Percentiles rank a stretch among this genome's conserved stretches.
Conservation (phyloP, 73 alveolate genomes). For the Tetrahymena thermophila region DNA sequence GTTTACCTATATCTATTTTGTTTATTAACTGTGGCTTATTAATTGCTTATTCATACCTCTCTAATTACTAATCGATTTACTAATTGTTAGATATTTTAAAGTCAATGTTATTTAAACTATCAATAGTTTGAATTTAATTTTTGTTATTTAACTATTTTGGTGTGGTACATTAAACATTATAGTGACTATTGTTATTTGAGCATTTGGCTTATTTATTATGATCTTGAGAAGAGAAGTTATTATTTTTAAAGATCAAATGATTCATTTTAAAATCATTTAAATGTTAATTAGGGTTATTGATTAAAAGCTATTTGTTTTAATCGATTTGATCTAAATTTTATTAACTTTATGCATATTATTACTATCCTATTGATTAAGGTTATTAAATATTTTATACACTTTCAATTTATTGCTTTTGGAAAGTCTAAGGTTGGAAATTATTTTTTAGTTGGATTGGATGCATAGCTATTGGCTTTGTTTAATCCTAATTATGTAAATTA, state of each 20-base stretch:
- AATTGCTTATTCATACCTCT: neutral
- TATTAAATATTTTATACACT: neutral
- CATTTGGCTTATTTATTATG: neutral
- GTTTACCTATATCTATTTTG: neutral
- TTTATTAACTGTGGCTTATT: neutral
- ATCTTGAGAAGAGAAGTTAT: neutral
- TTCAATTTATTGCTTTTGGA: neutral
- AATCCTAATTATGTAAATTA: neutral
- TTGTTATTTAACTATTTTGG: neutral
- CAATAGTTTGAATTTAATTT: neutral
- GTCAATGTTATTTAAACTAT: neutral
- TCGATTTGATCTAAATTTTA: neutral
- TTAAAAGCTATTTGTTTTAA: neutral
- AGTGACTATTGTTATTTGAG: neutral
- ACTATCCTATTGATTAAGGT: neutral
- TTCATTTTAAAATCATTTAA: neutral
- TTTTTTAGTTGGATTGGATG: neutral
- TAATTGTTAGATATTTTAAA: neutral
- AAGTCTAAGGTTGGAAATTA: neutral
- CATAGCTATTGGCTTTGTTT: neutral
- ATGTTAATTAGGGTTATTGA: neutral
- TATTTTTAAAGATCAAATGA: neutral
- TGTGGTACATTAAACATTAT: neutral
- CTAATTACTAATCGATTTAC: neutral
- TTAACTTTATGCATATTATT: neutral